Evolutionary conservation across 2,329 filamentous ascomycete species (phyloP), one percentile per base, ranked within the genome.

Genomic region (Tolypocladium sp.): DNA sequence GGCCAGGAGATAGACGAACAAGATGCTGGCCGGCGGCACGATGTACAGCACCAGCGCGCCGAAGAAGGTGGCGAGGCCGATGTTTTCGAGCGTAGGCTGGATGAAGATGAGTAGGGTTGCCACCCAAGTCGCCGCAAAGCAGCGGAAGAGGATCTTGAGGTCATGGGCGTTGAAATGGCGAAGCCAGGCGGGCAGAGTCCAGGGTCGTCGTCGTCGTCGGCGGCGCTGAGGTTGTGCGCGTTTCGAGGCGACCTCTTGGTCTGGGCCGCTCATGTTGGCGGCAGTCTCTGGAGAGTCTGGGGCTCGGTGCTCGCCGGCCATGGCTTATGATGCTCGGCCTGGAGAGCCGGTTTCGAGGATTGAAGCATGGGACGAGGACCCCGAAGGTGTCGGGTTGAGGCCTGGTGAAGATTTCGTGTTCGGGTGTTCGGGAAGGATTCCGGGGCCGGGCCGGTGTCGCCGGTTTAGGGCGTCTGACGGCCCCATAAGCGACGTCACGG

Each of bases 31-130:
- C 0, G 78, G 78, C 0, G 79, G 78, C 0, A 75, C 70, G 30
- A 80, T 77, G 37, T 76, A 75, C 13, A 80, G 67, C 2, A 79
- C 68, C 0, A 76, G 59, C 10, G 68, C 65, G 3, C 60, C 76
- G 59, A 82, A 77, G 58, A 81, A 81, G 1, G 77, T 74, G 27
- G 78, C 73, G 8, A 71, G 67, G 38, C 79, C 78, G 20, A 81
- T 69, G 25, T 63, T 68, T 0, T 63, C 58, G 40, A 81, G 70
- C 0, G 71, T 65, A 2, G 79, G 78, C 9, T 68, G 61, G 63
- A 82, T 79, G 61, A 81, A 72, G n/a, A 80, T 73, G 58, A 81
- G 69, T 13, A 82, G 62, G 4, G 71, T 71, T 5, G 74, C 71
- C 4, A 76, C 70, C 79, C 79, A 82, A 25, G 70, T 71, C 1